Percentiles rank a stretch among this genome's conserved stretches.
phyloP scores from a whole-genome alignment of 148 eudicot genomes.

The Amaranthus cruentus region DNA sequence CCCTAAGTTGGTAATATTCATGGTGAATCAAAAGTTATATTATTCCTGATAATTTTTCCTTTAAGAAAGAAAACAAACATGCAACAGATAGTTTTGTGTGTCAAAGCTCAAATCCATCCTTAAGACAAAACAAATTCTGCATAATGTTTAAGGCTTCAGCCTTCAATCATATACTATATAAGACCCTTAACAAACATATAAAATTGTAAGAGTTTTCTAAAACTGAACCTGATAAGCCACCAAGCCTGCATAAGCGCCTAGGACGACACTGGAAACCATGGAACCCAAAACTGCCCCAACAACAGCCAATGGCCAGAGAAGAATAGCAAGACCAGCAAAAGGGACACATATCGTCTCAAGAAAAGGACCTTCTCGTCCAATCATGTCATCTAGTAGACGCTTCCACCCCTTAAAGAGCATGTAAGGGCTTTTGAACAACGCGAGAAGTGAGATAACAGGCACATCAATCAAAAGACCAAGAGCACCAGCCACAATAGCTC shows the following conservation, averaged over 20 bases:
- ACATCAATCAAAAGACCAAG: constrained; percentile 63
- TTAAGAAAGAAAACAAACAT: not conserved
- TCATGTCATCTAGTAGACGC: constrained; percentile 74
- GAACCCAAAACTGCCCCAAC: constrained; percentile 78
- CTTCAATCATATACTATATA: too few species aligned
- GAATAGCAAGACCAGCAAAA: constrained; percentile 87
- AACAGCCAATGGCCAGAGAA: constrained; percentile 96
- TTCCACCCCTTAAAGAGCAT: constrained; percentile 95
- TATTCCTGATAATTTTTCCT: too few species aligned
- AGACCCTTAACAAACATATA: too few species aligned
- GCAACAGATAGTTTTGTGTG: not conserved
- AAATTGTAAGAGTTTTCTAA: not conserved
- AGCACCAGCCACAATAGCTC: constrained; percentile 51
- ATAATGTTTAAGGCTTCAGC: too few species aligned
- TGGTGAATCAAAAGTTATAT: too few species aligned
- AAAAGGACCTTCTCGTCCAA: constrained; percentile 97
- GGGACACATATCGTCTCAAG: constrained; percentile 96
- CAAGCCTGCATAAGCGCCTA: constrained; percentile 84
- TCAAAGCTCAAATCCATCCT: too few species aligned
- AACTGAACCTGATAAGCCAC: constrained; percentile 68
- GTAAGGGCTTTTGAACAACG: constrained; percentile 75
- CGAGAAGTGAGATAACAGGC: constrained; percentile 61
- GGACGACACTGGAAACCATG: constrained; percentile 52
- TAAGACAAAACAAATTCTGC: too few species aligned
- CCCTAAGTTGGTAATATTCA: too few species aligned